phyloP scores from a whole-genome alignment of 2,329 filamentous ascomycete genomes.

The Colletotrichum brevisporum region DNA sequence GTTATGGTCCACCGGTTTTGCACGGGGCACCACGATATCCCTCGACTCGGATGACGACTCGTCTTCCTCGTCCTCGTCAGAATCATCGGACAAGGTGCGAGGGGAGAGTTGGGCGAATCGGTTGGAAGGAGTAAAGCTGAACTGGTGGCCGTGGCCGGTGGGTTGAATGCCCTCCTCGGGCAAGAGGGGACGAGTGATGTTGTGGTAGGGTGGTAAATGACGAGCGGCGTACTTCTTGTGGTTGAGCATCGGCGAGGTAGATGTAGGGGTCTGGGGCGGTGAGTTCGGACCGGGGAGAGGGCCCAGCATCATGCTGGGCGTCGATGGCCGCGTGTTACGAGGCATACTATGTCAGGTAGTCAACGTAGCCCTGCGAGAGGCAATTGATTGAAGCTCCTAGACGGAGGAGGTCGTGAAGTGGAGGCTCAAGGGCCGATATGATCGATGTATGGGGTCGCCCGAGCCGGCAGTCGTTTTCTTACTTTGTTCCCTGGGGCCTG shows the following conservation, averaged over 20 bases:
- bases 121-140: constrained; percentile 52
- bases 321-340: constrained; percentile 56
- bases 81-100: constrained; percentile 50
- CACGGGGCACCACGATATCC: constrained; percentile 7
- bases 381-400: constrained; percentile 12
- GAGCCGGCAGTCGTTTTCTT: constrained; percentile 6
- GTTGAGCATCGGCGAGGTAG: constrained; percentile 50
- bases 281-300: constrained; percentile 58
- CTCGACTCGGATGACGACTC: constrained; percentile 20
- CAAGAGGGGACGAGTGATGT: constrained; percentile 47
- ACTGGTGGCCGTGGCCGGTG: constrained; percentile 57
- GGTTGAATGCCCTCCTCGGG: constrained; percentile 58
- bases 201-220: constrained; percentile 51
- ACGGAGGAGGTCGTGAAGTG: background rate
- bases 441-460: constrained; percentile 1
- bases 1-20: constrained; percentile 18
- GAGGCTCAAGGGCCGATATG: background rate
- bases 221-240: constrained; percentile 50
- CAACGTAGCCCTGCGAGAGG: constrained; percentile 8
- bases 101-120: constrained; percentile 48
- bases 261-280: constrained; percentile 63
- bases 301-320: constrained; percentile 57
- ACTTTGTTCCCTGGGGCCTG: background rate
- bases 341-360: constrained; percentile 44
- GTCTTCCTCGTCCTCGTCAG: constrained; percentile 41